phyloP scores from a whole-genome alignment of 371 early-diverging fungal genomes.

The Actinomortierella ambigua region DNA sequence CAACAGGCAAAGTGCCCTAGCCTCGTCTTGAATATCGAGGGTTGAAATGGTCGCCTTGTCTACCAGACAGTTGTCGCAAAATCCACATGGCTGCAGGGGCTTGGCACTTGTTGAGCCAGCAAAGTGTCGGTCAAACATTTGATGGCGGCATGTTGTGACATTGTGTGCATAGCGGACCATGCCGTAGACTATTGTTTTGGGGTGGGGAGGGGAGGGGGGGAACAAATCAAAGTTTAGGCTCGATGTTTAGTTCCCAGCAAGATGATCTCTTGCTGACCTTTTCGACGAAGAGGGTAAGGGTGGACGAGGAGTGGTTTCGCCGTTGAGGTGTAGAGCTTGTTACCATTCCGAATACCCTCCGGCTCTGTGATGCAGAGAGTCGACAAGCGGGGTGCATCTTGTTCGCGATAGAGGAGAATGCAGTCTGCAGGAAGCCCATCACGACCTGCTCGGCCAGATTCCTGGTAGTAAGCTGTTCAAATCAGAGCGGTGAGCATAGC shows the following conservation, averaged over 20 bases:
- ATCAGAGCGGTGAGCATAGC: background rate
- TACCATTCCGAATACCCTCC: conserved; percentile 63
- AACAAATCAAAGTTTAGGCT: no score
- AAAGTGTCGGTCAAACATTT: conserved; percentile 69
- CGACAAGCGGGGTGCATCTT: conserved; percentile 67
- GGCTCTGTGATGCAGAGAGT: conserved; percentile 68
- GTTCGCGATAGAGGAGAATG: conserved; percentile 74
- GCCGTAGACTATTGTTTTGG: conserved; percentile 61
- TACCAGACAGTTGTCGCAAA: conserved; percentile 58
- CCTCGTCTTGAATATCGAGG: conserved; percentile 49
- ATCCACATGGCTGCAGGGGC: conserved; percentile 51
- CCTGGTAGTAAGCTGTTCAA: conserved; percentile 81
- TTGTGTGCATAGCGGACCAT: conserved; percentile 75
- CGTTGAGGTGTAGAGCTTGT: conserved; percentile 3
- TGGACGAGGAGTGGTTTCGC: no score
- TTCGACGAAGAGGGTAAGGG: background rate
- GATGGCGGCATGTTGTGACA: conserved; percentile 65
- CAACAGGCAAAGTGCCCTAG: conserved; percentile 53
- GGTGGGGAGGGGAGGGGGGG: no score
- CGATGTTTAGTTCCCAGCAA: no score
- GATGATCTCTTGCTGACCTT: no score
- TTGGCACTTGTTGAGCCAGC: conserved; percentile 14
- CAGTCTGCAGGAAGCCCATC: conserved; percentile 77
- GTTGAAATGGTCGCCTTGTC: conserved; percentile 19
- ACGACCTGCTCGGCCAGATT: conserved; percentile 91